A percentile compares a stretch with the other conserved stretches of the same genome.
These are phyloP conservation scores for Millerozyma acaciae DNA, from an alignment of 805 yeast species.

Conservation along the genomic window DNA sequence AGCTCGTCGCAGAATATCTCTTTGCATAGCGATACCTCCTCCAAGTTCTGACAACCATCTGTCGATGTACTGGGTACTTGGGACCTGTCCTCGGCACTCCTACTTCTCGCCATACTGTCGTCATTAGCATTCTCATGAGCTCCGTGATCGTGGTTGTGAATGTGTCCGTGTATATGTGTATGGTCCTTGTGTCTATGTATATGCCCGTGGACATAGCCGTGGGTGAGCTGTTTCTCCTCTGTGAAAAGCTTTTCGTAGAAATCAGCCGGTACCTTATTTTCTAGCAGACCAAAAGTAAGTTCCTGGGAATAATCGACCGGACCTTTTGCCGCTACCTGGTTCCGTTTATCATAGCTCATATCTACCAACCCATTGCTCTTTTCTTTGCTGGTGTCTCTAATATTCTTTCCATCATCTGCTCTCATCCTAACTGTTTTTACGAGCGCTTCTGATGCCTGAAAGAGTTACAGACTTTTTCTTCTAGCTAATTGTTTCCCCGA, in stretches of 20 bases:
- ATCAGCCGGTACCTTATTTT: neutral
- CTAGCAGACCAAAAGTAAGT: too few relatives aligned
- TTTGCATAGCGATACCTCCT: constrained; percentile 29
- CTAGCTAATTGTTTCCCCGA: too few relatives aligned
- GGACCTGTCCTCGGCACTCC: constrained; percentile 1
- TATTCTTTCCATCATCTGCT: too few relatives aligned
- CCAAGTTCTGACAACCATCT: constrained; percentile 25
- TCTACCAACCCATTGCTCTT: too few relatives aligned
- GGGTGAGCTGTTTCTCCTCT: constrained; percentile 19
- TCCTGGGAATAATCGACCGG: too few relatives aligned
- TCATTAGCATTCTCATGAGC: too few relatives aligned
- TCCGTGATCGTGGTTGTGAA: constrained; percentile 47
- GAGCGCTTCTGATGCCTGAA: too few relatives aligned
- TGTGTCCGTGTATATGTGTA: constrained; percentile 67
- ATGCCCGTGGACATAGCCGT: constrained; percentile 66
- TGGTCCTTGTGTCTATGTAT: constrained; percentile 59
- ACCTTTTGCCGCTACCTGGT: too few relatives aligned
- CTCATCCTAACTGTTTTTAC: too few relatives aligned
- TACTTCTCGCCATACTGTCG: constrained; percentile 3
- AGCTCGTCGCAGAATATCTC: constrained; percentile 41
- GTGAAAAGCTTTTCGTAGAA: constrained; percentile 3
- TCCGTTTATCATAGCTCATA: too few relatives aligned
- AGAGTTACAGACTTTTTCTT: too few relatives aligned
- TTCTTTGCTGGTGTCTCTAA: too few relatives aligned
- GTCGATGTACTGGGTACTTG: neutral